A percentile compares a stretch with the other conserved stretches of the same genome.
Evolutionary conservation across 768 basidiomycete genomes (phyloP).

Genomic region (Saitozyma podzolica): DNA sequence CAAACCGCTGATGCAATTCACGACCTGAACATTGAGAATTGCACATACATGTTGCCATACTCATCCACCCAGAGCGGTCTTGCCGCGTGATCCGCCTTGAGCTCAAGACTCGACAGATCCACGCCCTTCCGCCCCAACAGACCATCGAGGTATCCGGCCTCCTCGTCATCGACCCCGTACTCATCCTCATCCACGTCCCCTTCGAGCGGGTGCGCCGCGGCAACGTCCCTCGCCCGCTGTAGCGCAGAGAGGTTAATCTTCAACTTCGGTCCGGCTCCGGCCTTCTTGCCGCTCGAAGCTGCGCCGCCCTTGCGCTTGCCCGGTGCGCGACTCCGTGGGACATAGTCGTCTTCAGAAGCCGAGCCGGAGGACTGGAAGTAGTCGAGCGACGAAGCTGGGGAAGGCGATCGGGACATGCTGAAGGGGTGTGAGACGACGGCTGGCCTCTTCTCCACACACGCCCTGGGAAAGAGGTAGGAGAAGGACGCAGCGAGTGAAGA

Average conservation of each 20-base stretch:
- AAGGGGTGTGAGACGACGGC: too few relatives aligned
- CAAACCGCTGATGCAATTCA: neutral
- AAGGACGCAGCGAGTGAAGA: too few relatives aligned
- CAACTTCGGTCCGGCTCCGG: conserved; percentile 16
- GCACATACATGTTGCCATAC: conserved; percentile 50
- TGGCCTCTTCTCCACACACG: too few relatives aligned
- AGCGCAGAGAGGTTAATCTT: conserved; percentile 43
- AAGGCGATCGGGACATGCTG: conserved; percentile 39
- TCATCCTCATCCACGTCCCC: conserved; percentile 40
- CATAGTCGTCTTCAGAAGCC: conserved; percentile 39
- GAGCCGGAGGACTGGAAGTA: conserved; percentile 37
- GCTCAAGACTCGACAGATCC: conserved; percentile 61
- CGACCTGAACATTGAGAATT: neutral
- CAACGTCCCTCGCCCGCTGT: conserved; percentile 19
- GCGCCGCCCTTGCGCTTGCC: conserved; percentile 14
- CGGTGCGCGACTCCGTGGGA: conserved; percentile 15
- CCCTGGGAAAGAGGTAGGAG: too few relatives aligned
- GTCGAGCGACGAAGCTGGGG: conserved; percentile 44
- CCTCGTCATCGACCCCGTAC: conserved; percentile 28
- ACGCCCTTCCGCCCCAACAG: conserved; percentile 30
- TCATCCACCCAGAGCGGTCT: conserved; percentile 86
- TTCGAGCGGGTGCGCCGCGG: conserved; percentile 31
- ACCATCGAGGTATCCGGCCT: conserved; percentile 28
- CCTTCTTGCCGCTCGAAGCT: conserved; percentile 10
- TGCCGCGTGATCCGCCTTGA: conserved; percentile 87